Evolutionary conservation across 495 filamentous ascomycete species (phyloP), one percentile per base, ranked within the genome.

Genomic region (Annulohypoxylon maeteangense): DNA sequence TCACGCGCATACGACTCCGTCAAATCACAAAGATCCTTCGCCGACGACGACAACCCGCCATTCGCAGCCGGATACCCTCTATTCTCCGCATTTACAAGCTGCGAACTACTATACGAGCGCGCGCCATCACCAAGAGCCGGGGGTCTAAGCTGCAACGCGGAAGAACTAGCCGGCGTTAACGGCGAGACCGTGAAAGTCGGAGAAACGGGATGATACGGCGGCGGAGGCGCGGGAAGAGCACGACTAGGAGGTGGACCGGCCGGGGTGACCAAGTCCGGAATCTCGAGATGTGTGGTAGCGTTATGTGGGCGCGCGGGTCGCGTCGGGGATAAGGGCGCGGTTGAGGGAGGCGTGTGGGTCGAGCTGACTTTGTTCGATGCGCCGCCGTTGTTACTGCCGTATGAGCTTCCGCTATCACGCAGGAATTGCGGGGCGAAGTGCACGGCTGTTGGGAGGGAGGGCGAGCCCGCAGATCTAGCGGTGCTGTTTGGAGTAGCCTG

Each of bases 261-360:
- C 4, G 80, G 76, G 7, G 72, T 74, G 22, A 76, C 70, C 10
- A 74, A 48, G 16, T 78, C 75, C 0, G 78, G 77, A 6, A 79
- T 78, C 60, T 80, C 74, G 7, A 79, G 53, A 16, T 71, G 67
- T 3, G 42, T 14, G 0, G 12, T 29, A 29, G 3, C 57, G 23
- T 81, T 76, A 31, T 78, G 79, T n/a, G 76, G 75, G 6, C 79
- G 69, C 6, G 75, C 67, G 8, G 78, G 76, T 0, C 74, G 72
- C 7, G 65, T 66, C 0, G 80, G 78, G 2, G 77, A 78, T 4
- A 64, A 42, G 0, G 74, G 72, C 0, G 56, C 38, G 12, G 63
- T 53, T 31, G 31, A 22, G 2, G 56, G 20, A 1, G 69, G 60
- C 32, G 69, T 58, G 11, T 32, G 34, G 4, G 60, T 56, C 12